These are phyloP conservation scores for Yueomyces sp. DNA, from an alignment of 805 yeast species.

Conservation along the genomic window DNA sequence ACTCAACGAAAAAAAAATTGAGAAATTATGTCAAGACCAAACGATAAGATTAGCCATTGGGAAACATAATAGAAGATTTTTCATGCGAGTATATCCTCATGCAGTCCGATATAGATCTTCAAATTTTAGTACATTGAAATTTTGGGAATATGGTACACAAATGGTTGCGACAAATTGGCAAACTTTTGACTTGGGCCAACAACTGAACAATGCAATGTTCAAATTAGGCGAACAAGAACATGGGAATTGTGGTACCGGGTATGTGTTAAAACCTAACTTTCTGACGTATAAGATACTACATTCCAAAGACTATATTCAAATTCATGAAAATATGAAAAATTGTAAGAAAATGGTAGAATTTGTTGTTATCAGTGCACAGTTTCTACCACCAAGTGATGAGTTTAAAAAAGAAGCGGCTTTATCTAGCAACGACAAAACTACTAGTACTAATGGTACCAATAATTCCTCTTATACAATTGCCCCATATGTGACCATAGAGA, in stretches of 20 bases:
- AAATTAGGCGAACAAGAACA: constrained; percentile 32
- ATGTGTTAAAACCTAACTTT: constrained; percentile 56
- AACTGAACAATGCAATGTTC: constrained; percentile 74
- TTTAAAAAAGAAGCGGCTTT: neutral
- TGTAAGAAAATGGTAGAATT: constrained; percentile 21
- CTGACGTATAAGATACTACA: constrained; percentile 24
- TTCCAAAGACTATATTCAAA: constrained; percentile 14
- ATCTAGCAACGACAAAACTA: too few relatives aligned
- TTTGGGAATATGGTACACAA: constrained; percentile 81
- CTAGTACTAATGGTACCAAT: too few relatives aligned
- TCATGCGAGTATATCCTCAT: constrained; percentile 85
- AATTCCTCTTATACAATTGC: constrained; percentile 7
- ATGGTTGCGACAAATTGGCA: constrained; percentile 98
- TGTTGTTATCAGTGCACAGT: constrained; percentile 66
- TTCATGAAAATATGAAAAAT: constrained; percentile 9
- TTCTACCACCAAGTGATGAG: constrained; percentile 47
- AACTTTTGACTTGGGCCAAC: constrained; percentile 79
- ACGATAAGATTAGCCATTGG: constrained; percentile 40
- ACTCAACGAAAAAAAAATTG: constrained; percentile 60
- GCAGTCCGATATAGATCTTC: constrained; percentile 61
- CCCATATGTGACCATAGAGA: constrained; percentile 14
- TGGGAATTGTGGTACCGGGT: constrained; percentile 39
- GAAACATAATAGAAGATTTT: constrained; percentile 62
- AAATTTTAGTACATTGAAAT: constrained; percentile 66
- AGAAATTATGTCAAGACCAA: constrained; percentile 49